Evolutionary conservation across 192 early-diverging fungal species (phyloP).

Genomic region (Umbelopsis sp.): DNA sequence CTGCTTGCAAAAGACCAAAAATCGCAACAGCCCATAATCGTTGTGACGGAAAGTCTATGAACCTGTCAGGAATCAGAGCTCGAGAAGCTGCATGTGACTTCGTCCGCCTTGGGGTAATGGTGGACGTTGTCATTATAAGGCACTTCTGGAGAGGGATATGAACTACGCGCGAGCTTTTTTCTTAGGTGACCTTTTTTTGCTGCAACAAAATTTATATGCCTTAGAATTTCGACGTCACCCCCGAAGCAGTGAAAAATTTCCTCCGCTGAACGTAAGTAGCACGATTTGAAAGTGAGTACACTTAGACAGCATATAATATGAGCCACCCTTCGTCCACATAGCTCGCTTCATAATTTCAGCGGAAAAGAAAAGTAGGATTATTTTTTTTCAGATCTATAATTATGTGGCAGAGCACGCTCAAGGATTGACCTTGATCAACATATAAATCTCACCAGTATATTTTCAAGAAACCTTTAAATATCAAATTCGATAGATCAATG

Average conservation of each 20-base stretch:
- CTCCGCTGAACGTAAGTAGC: too few species aligned
- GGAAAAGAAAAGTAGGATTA: too few species aligned
- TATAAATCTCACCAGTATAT: too few species aligned
- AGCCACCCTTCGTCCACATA: too few species aligned
- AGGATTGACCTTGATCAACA: background rate
- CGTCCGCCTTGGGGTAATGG: conserved; percentile 9
- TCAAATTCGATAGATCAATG: too few species aligned
- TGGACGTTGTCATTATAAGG: conserved; percentile 11
- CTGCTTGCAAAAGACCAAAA: conserved; percentile 45
- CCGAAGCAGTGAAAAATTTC: too few species aligned
- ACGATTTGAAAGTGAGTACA: too few species aligned
- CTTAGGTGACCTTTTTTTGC: background rate
- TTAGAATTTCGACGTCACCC: too few species aligned
- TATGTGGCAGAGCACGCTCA: background rate
- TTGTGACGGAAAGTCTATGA: conserved; percentile 42
- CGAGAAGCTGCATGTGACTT: conserved; percentile 25
- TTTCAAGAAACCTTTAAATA: too few species aligned
- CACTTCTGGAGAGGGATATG: background rate
- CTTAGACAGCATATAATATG: too few species aligned
- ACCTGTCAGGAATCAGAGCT: conserved; percentile 29
- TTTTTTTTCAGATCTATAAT: background rate
- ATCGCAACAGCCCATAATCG: conserved; percentile 41
- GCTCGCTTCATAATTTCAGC: background rate
- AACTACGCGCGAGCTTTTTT: background rate
- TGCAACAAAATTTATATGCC: background rate